phyloP scores from a whole-genome alignment of 225 moss, liverwort and hornwort genomes.

The Straminergon stramineum region DNA sequence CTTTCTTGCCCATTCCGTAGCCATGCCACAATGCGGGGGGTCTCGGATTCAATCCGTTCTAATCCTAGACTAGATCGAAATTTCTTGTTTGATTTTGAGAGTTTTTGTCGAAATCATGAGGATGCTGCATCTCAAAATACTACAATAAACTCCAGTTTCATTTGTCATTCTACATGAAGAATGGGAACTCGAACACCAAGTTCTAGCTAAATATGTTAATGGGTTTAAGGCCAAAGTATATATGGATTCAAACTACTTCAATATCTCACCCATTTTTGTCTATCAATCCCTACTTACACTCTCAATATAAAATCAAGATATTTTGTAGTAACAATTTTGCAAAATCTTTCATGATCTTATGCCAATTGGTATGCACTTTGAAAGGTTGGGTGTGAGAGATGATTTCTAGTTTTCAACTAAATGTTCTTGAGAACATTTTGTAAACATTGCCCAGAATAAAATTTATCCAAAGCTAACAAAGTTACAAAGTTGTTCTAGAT shows the following conservation, averaged over 20 bases:
- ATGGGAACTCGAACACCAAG: neutral
- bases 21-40: neutral
- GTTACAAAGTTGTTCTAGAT: too few relatives aligned
- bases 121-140: neutral
- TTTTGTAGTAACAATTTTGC: neutral
- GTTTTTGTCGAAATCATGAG: neutral
- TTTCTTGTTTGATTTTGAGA: neutral
- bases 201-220: neutral
- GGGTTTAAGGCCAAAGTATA: neutral
- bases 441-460: rapidly evolving
- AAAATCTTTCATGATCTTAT: neutral
- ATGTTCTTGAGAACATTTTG: neutral
- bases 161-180: neutral
- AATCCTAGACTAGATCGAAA: neutral
- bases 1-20: constrained; percentile 8
- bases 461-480: neutral
- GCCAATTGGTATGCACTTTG: too few relatives aligned
- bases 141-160: too few relatives aligned
- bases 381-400: rapidly evolving
- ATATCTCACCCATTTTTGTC: neutral
- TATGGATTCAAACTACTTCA: neutral
- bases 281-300: too few relatives aligned
- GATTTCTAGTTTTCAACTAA: neutral
- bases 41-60: neutral
- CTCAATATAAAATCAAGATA: too few relatives aligned